Conservation (phyloP, 2,329 filamentous ascomycete species). For the Atkinsonella texensis region DNA sequence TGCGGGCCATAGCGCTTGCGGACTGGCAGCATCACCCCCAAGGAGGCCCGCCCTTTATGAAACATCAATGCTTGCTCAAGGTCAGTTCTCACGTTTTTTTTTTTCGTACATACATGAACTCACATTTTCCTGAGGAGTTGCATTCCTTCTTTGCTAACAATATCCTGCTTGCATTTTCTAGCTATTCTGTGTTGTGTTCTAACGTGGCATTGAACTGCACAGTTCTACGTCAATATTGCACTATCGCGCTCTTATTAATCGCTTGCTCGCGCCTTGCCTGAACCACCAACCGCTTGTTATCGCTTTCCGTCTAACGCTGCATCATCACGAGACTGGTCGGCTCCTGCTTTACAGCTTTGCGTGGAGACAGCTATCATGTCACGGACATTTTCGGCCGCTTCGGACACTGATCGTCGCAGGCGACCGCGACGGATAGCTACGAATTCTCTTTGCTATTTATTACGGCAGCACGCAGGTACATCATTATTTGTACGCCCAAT, state of each 20-base stretch:
- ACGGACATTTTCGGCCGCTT: neutral
- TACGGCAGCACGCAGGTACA: slow-evolving; percentile 34
- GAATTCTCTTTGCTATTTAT: slow-evolving; percentile 40
- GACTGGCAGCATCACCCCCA: neutral
- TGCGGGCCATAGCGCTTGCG: neutral
- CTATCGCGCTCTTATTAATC: slow-evolving; percentile 16
- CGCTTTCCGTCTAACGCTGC: slow-evolving; percentile 2
- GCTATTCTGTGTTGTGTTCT: neutral
- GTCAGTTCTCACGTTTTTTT: slow-evolving; percentile 13
- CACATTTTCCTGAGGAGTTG: neutral
- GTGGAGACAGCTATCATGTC: slow-evolving; percentile 7
- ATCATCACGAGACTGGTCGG: neutral
- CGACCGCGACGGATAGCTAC: slow-evolving; percentile 23
- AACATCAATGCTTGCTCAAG: slow-evolving; percentile 17
- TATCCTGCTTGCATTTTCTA: too few species aligned
- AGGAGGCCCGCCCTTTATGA: neutral
- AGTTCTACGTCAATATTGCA: slow-evolving; percentile 11
- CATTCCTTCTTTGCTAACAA: too few species aligned
- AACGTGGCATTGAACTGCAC: neutral
- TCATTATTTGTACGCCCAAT: slow-evolving; percentile 41
- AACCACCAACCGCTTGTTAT: slow-evolving; percentile 10
- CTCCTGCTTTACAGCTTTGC: slow-evolving; percentile 14
- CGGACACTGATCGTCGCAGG: neutral
- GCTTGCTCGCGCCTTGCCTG: slow-evolving; percentile 18
- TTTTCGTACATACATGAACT: neutral